Percentiles rank a stretch among this genome's conserved stretches.
Evolutionary conservation across 129 eudicot species (phyloP).

Genomic region (Tagetes erecta): DNA sequence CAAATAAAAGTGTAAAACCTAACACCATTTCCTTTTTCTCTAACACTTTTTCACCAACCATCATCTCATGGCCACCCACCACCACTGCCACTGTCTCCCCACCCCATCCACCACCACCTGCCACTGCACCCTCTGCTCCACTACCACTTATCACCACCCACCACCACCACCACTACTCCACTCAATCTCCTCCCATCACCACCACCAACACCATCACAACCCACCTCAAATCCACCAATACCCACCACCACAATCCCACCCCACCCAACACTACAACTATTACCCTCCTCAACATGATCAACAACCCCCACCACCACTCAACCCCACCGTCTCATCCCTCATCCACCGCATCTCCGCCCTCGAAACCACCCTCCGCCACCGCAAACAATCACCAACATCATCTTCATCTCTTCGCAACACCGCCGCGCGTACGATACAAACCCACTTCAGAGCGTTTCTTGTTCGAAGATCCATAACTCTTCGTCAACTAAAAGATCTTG

Average conservation of each 20-base stretch:
- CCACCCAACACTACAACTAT: conserved; percentile 10
- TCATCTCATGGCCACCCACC: conserved; percentile 52
- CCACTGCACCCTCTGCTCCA: conserved; percentile 40
- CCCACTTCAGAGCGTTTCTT: conserved; percentile 79
- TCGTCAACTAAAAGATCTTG: conserved; percentile 69
- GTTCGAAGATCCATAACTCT: conserved; percentile 78
- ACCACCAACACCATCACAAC: conserved; percentile 23
- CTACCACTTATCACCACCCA: conserved; percentile 31
- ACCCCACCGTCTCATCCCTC: conserved; percentile 57
- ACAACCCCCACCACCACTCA: conserved; percentile 16
- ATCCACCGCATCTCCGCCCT: conserved; percentile 84
- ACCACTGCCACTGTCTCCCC: conserved; percentile 41
- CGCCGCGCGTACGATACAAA: conserved; percentile 84
- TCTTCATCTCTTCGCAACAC: conserved; percentile 55
- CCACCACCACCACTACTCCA: conserved; percentile 44
- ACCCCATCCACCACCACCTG: conserved; percentile 39
- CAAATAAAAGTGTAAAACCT: conserved; percentile 25
- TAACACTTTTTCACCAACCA: conserved; percentile 7
- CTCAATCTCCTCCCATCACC: conserved; percentile 40
- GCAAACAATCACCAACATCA: conserved; percentile 38
- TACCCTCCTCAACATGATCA: background rate
- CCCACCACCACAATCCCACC: conserved; percentile 41
- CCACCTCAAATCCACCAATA: conserved; percentile 33
- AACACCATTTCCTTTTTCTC: conserved; percentile 3
- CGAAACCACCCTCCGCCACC: conserved; percentile 66